Evolutionary conservation across 805 yeast species (phyloP), one percentile per base, ranked within the genome.

Genomic region (Nadsonia fulvescens): DNA sequence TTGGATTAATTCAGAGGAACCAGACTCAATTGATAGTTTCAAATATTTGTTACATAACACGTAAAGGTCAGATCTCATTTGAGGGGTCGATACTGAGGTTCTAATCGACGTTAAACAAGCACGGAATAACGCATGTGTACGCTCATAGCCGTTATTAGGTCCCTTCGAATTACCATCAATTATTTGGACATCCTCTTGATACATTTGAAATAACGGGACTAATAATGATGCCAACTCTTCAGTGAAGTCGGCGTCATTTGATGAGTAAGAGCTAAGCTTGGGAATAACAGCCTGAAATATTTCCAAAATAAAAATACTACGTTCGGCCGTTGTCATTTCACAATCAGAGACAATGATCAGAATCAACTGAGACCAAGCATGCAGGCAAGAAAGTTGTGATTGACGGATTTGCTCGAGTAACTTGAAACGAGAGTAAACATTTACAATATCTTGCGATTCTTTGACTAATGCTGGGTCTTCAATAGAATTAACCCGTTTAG

Each of bases 341-440:
- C 68, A 70, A 45, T 72, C 82, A 4, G 68, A 57, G 4, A 78
- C 68, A 23, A 79, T 49, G 3, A 81, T 67, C 34, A 81, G 79
- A 13, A 79, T 70, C 25, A 83, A 47, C 37, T 71, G 73, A 12
- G 72, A 70, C 96, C 96, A 86, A 0, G 91, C 65, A 40, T 72
- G 79, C 15, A 86, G 51, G 31, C 73, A 66, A 8, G 61, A 51
- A 24, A 74, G 51, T 33, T 75, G 89, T 6, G 57, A 53, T 2
- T 56, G 45, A 6, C 46, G 32, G 11, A 44, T 20, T 21, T 32
- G 25, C 18, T 21, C 24, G 10, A 17, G 22, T 7, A 26, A 15
- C n/a, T 25, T 33, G 22, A 56, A 54, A 21, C 53, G 54, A n/a
- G 66, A 49, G 8, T 66, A 39, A 13, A 57, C 54, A 36, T 63